Evolutionary conservation across 805 yeast genomes (phyloP), one percentile per base, ranked within the genome.

Genomic region (Candida methanosorbosa): DNA sequence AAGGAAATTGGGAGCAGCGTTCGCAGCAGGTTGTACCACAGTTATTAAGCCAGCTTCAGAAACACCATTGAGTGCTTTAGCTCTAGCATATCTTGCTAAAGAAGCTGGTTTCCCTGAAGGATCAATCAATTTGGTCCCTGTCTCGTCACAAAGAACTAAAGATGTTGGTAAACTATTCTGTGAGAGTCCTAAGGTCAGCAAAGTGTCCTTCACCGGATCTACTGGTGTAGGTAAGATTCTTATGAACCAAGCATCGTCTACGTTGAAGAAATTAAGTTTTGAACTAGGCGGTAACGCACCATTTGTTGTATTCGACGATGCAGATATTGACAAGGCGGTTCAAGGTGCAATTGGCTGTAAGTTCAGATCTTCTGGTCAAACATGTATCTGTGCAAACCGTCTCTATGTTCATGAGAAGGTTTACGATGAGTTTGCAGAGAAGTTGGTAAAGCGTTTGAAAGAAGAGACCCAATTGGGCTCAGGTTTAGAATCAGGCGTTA

Each of bases 211-310:
- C 58, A 82, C 92, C 3, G 92, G 92, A 3, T 78, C 86, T 18
- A 82, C 92, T 2, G 63, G 63, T 3, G 80, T 82, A 5, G 92
- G 92, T 14, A 78, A 75, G 52, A 44, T 78, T 14, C 63, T 82
- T 38, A 72, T 77, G 75, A 54, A 57, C 29, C 85, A 80, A 53
- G 64, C 79, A 4, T 44, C 75, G 3, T 59, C 70, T 19, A 70
- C 83, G 1, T 59, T 82, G 46, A 82, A 82, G 61, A 81, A 80
- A 52, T 58, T 78, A 35, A 72, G 84, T 3, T 60, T 82, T 54
- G 90, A 82, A 56, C 65, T 82, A 25, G 90, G 92, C 20, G 94
- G 90, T 14, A 82, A 82, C 54, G 85, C 88, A 3, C 88, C 94
- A 2, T 73, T 81, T 43, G 69, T 82, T 34, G 78, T 82, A 2